Evolutionary conservation across 2,329 filamentous ascomycete species (phyloP), one percentile per base, ranked within the genome.

Genomic region (Phaeoacremonium minimum): DNA sequence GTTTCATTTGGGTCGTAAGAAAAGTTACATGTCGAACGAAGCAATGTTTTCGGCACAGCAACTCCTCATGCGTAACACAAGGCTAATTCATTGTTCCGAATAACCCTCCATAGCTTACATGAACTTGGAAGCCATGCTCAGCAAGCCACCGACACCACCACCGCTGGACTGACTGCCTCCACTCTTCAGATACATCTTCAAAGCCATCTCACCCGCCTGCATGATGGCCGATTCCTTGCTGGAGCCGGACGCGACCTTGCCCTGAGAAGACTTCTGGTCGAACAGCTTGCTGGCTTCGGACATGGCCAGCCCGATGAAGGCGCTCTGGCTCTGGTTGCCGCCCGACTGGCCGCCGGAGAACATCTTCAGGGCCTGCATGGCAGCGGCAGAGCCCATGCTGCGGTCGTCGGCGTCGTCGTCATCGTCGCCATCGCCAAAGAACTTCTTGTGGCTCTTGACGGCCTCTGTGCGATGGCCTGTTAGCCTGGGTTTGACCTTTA

Each of bases 131-230:
- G 71, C 72, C 50, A 76, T 42, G 16, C 60, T 52, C 49, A 69
- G 40, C 35, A 77, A 51, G 6, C 69, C 57, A 13, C 49, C 46
- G 19, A 56, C 57, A 16, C 61, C 69, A 40, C 83, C 50, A n/a
- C n/a, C n/a, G 3, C 76, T 71, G 2, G 62, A 61, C 15, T 55
- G 51, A 11, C 48, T 44, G 16, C 61, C 52, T n/a, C 64, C 58
- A 49, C 75, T 80, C 76, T 95, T 90, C 69, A 94, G 66, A 61
- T 90, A 95, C 78, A 95, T 85, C 75, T 95, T 89, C 50, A 95
- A 61, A 4, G 89, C 90, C 75, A 87, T 84, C 71, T 95, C 83
- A 2, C 81, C 89, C 4, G 90, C 90, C 58, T 81, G 71, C 56
- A 85, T 80, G 32, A 96, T 69, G 33, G 80, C 87, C 32, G 80